These are phyloP conservation scores for Telfairia occidentalis DNA, from an alignment of 331 rosid genomes.

Conservation along the genomic window DNA sequence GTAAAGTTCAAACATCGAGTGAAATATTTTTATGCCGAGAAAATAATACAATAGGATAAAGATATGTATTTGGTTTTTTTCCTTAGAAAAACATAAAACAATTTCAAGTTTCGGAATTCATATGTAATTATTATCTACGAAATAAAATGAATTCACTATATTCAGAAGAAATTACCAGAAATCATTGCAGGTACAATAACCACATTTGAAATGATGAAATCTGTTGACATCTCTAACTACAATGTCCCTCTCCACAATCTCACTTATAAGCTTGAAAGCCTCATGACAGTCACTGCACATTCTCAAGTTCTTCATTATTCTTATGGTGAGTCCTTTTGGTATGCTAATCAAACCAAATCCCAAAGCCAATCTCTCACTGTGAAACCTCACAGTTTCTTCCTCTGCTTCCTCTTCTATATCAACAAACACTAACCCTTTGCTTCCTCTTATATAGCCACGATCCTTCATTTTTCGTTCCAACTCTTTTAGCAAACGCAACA, in stretches of 20 bases:
- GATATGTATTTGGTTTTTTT: too few relatives aligned
- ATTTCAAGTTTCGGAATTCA: neutral
- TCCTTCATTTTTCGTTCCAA: constrained; percentile 55
- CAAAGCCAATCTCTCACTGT: constrained; percentile 78
- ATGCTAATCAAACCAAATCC: constrained; percentile 59
- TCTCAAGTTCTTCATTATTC: constrained; percentile 83
- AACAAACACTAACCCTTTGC: constrained; percentile 55
- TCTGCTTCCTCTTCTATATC: constrained; percentile 72
- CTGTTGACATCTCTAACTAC: constrained; percentile 73
- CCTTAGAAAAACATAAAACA: neutral
- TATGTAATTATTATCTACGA: neutral
- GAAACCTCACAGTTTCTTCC: constrained; percentile 54
- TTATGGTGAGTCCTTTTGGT: constrained; percentile 51
- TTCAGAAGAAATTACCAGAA: constrained; percentile 23
- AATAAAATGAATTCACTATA: neutral
- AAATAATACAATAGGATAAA: too few relatives aligned
- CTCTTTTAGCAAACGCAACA: constrained; percentile 35
- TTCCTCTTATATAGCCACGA: constrained; percentile 53
- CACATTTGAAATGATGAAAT: constrained; percentile 73
- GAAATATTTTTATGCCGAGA: too few relatives aligned
- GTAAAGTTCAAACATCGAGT: too few relatives aligned
- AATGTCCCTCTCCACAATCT: constrained; percentile 56
- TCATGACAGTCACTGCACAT: constrained; percentile 75
- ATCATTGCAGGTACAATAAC: constrained; percentile 36
- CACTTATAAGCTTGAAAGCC: constrained; percentile 67